Evolutionary conservation across 2,329 filamentous ascomycete species (phyloP).

Genomic region (Paecilomyces fulvus): DNA sequence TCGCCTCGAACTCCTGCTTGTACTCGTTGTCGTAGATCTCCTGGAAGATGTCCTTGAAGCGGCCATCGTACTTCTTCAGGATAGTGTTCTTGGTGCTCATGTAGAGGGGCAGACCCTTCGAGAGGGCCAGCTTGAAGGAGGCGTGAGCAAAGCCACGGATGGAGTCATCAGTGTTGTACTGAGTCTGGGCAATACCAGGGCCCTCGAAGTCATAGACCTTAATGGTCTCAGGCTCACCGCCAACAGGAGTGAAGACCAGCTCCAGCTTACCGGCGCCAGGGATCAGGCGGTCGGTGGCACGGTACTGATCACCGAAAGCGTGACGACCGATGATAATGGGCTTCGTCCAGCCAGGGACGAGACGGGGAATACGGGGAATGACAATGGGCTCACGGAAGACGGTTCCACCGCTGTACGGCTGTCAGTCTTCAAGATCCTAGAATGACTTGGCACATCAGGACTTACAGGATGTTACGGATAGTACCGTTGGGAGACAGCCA

Average conservation of each 20-base stretch:
- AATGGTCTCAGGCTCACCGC: conserved; percentile 71
- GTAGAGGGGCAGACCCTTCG: conserved; percentile 86
- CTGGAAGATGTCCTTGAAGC: conserved; percentile 99
- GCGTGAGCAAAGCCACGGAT: conserved; percentile 93
- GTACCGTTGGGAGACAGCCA: conserved; percentile 97
- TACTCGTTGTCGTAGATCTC: conserved; percentile 85
- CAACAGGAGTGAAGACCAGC: conserved; percentile 85
- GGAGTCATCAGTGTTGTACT: conserved; percentile 97
- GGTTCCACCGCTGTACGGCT: conserved; percentile 60
- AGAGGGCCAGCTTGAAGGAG: conserved; percentile 88
- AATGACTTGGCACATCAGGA: not conserved
- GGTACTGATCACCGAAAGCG: conserved; percentile 97
- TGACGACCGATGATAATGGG: conserved; percentile 98
- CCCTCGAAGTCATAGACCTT: conserved; percentile 86
- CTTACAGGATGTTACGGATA: conserved; percentile 56
- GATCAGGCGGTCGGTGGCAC: conserved; percentile 84
- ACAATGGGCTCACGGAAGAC: conserved; percentile 99
- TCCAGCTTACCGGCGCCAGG: conserved; percentile 77
- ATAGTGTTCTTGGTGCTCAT: conserved; percentile 99
- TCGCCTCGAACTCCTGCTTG: conserved; percentile 79
- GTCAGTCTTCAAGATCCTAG: conserved; percentile 10
- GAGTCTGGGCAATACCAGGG: conserved; percentile 81
- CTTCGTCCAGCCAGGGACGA: conserved; percentile 96
- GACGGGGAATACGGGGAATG: conserved; percentile 82
- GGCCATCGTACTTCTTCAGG: conserved; percentile 95